Evolutionary conservation across 805 yeast genomes (phyloP).

Genomic region (Lipomyces sp.): DNA sequence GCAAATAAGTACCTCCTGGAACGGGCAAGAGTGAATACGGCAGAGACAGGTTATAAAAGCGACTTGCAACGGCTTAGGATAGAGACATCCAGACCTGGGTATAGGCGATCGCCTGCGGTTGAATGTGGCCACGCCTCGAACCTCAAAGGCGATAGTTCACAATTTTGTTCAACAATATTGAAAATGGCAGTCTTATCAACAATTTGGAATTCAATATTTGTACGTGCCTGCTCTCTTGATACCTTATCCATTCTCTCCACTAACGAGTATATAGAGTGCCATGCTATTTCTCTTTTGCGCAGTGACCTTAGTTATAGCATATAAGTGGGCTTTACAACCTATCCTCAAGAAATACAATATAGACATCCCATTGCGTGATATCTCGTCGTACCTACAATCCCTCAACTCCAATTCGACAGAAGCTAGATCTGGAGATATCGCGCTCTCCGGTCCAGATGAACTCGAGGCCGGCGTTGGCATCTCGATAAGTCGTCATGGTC

Average conservation of each 20-base stretch:
- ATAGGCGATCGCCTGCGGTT: not conserved
- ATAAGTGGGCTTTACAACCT: slow-evolving; percentile 36
- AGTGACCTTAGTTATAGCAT: slow-evolving; percentile 19
- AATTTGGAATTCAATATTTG: not conserved
- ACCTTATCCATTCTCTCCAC: not conserved
- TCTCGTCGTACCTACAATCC: slow-evolving; percentile 20
- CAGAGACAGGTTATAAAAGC: not conserved
- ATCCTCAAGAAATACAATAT: slow-evolving; percentile 29
- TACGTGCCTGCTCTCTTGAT: not conserved
- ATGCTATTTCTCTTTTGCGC: slow-evolving; percentile 17
- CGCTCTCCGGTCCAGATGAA: slow-evolving; percentile 6
- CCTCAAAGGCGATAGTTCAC: not conserved
- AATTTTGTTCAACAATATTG: not conserved
- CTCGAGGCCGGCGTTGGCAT: slow-evolving; percentile 29
- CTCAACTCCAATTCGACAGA: not conserved
- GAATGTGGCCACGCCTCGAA: not conserved
- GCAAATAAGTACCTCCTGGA: too few species aligned
- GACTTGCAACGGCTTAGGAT: not conserved
- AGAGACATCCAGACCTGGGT: not conserved
- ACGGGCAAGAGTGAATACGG: not conserved
- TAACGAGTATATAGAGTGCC: not conserved
- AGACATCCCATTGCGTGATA: slow-evolving; percentile 31
- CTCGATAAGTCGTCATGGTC: slow-evolving; percentile 15
- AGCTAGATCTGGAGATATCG: not conserved
- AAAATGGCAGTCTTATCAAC: not conserved